A percentile compares a stretch with the other conserved stretches of the same genome.
phyloP scores from a whole-genome alignment of 2,329 filamentous ascomycete species.

The Claviceps spartinae region DNA sequence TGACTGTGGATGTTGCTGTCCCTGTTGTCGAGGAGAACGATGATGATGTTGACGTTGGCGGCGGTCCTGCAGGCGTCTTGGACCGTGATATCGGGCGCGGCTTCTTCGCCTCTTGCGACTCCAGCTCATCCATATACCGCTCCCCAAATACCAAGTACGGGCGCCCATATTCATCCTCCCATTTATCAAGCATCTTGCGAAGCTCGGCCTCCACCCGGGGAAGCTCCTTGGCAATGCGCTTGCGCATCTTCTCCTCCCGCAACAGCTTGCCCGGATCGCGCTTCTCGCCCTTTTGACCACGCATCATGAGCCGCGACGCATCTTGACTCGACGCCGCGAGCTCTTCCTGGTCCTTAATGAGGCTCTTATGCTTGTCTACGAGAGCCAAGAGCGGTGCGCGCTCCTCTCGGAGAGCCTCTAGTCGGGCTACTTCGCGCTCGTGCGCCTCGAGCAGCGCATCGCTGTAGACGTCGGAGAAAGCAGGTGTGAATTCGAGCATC shows the following conservation, averaged over 20 bases:
- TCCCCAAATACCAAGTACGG: slow-evolving; percentile 90
- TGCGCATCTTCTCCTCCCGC: slow-evolving; percentile 96
- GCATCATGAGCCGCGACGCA: slow-evolving; percentile 80
- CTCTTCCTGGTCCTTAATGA: slow-evolving; percentile 78
- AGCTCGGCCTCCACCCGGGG: slow-evolving; percentile 85
- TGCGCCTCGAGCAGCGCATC: slow-evolving; percentile 91
- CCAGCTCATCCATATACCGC: slow-evolving; percentile 77
- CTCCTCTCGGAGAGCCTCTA: slow-evolving; percentile 75
- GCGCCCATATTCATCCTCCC: slow-evolving; percentile 88
- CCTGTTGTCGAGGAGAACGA: not conserved
- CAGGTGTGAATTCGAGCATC: slow-evolving; percentile 95
- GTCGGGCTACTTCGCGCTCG: slow-evolving; percentile 73
- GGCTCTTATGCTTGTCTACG: slow-evolving; percentile 68
- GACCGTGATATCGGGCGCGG: slow-evolving; percentile 39
- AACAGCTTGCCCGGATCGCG: slow-evolving; percentile 89
- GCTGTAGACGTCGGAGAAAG: slow-evolving; percentile 93
- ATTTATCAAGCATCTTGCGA: slow-evolving; percentile 64
- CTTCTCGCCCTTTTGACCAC: slow-evolving; percentile 84
- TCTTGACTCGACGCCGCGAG: slow-evolving; percentile 86
- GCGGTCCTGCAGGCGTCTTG: slow-evolving; percentile 59
- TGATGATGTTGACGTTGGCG: slow-evolving; percentile 15
- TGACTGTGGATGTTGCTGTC: slow-evolving; percentile 9
- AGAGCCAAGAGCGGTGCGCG: slow-evolving; percentile 71
- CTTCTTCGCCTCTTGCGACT: slow-evolving; percentile 44
- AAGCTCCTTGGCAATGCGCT: slow-evolving; percentile 89